Base-by-base conservation (phyloP, 1,284 basidiomycete genomes). In the Apiotrichum gracile region DNA sequence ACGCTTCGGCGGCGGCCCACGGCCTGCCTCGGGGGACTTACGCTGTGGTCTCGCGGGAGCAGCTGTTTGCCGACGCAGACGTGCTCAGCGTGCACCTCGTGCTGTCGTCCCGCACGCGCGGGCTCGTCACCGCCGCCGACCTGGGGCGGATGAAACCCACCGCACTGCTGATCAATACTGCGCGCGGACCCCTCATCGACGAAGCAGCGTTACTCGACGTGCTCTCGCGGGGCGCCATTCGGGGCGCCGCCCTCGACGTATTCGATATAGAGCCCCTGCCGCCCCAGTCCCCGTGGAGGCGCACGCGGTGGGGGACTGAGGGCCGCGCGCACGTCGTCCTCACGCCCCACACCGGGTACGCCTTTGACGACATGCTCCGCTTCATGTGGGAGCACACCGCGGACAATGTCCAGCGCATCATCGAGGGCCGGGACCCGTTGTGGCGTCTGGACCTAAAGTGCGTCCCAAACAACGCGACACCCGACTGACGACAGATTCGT, bases 181-280 rank as follows among this genome's bases (percentile, higher is more conserved):
- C 62, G 7, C 56, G 65, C 51, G 64, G 62, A 5, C 48, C 57
- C 4, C 50, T 63, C 10, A 48, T 65, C 22, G 60, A 64, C 49
- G 62, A 63, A 45, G 38, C 25, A 5, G 63, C 60, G 16, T 64
- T 85, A 41, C 62, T 85, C 12, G 72, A 69, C 1, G 55, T 47
- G 1, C 51, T 76, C 25, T 45, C 51, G 8, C 35, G 56, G 2
- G 66, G 71, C 21, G 62, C 52, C 41, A 62, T 70, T 7, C 48
- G 55, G 6, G 74, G 70, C 10, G 67, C 64, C 0, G 72, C 65
- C 3, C 39, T 70, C 19, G 72, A 74, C 52, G 84, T 85, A 0
- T 86, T 80, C 64, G 82, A 84, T 41, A 62, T 79, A 34, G 84
- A 85, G 61, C 84, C 84, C 8, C 69, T 86, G 37, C 82, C 83